These are phyloP conservation scores for Xylariaceae sp. DNA, from an alignment of 2,329 filamentous ascomycete genomes.

Conservation along the genomic window DNA sequence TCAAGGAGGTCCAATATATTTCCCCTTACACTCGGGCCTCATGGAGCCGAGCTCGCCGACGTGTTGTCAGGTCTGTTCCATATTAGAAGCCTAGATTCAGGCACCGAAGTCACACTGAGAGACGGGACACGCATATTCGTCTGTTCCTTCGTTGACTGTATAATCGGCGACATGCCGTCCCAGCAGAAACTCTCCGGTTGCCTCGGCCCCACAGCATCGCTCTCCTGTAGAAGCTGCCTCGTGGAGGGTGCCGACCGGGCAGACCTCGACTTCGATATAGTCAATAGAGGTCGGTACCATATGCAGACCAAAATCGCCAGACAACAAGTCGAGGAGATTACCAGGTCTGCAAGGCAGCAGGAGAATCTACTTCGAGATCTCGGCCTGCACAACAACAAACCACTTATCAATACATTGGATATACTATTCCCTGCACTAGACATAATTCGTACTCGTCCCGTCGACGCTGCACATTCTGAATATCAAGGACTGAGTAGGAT, in stretches of 20 bases:
- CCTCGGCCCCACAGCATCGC: not conserved
- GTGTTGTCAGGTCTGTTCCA: not conserved
- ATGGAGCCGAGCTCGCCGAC: not conserved
- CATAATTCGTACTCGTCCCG: not conserved
- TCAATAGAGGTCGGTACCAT: not conserved
- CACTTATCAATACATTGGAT: not conserved
- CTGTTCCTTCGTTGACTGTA: not conserved
- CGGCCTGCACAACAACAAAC: not conserved
- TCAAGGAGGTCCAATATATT: not conserved
- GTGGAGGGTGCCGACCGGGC: not conserved
- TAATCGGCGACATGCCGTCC: not conserved
- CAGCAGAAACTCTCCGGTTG: not conserved
- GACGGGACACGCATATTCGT: not conserved
- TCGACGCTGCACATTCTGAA: not conserved
- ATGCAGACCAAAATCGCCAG: not conserved
- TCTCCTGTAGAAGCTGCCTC: not conserved
- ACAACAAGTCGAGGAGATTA: not conserved
- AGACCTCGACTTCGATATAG: not conserved
- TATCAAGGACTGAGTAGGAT: not conserved
- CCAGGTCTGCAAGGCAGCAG: not conserved
- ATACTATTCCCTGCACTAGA: not conserved
- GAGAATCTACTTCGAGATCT: not conserved
- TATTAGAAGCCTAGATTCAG: not conserved
- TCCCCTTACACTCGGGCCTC: not conserved
- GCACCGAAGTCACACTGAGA: not conserved